phyloP scores from a whole-genome alignment of 2,329 filamentous ascomycete species.

The Calonectria montana region DNA sequence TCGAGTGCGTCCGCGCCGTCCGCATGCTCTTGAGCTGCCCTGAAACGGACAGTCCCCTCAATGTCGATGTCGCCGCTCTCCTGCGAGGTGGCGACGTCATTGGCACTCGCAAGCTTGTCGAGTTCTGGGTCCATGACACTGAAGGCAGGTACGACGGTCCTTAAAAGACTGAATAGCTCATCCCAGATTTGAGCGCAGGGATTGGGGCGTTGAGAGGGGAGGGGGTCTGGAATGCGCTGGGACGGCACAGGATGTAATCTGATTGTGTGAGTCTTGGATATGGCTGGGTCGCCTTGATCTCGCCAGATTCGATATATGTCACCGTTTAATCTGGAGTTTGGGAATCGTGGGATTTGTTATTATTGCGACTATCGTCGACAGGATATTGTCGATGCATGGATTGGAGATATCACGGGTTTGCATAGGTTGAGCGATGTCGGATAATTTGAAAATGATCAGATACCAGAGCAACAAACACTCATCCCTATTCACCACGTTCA shows the following conservation, averaged over 20 bases:
- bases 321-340: conserved; percentile 32
- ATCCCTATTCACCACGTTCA: neutral
- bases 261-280: neutral
- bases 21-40: conserved; percentile 73
- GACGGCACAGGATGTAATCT: neutral
- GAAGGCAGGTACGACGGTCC: conserved; percentile 51
- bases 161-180: conserved; percentile 28
- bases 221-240: neutral
- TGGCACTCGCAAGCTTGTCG: conserved; percentile 76
- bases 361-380: conserved; percentile 14
- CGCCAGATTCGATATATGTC: neutral
- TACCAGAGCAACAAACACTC: conserved; percentile 23
- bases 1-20: conserved; percentile 78
- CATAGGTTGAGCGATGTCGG: conserved; percentile 25
- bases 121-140: conserved; percentile 70
- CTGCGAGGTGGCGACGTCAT: conserved; percentile 75
- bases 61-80: conserved; percentile 81
- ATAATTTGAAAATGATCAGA: conserved; percentile 16
- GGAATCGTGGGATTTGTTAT: conserved; percentile 9
- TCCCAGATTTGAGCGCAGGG: neutral
- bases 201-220: neutral
- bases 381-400: conserved; percentile 8
- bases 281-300: neutral
- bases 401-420: conserved; percentile 23
- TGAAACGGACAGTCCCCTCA: conserved; percentile 80